These are phyloP conservation scores for Teratosphaeriaceae sp. DNA, from an alignment of 2,329 filamentous ascomycete genomes.

Conservation along the genomic window DNA sequence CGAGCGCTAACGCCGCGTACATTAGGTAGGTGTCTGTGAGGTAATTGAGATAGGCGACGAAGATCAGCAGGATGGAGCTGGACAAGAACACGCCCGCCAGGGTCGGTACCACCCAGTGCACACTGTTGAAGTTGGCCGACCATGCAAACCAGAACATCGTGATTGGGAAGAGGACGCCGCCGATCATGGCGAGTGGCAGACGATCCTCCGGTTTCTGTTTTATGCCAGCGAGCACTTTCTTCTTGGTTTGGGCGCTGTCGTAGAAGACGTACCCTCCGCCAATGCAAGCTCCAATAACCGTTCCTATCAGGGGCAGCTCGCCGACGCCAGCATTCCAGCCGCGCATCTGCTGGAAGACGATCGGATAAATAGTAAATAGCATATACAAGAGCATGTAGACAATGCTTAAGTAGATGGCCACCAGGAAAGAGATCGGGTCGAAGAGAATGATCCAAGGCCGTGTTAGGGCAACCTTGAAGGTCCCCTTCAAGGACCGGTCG, in stretches of 20 bases:
- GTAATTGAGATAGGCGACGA: constrained; percentile 50
- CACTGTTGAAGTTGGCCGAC: constrained; percentile 33
- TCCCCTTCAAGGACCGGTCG: constrained; percentile 36
- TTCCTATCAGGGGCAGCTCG: constrained; percentile 33
- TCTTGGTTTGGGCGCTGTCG: constrained; percentile 34
- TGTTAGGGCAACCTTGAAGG: constrained; percentile 49
- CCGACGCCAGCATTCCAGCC: constrained; percentile 33
- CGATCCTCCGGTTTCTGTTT: constrained; percentile 38
- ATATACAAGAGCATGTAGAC: constrained; percentile 51
- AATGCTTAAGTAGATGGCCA: constrained; percentile 48
- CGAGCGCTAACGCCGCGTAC: constrained; percentile 26
- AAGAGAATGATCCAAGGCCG: constrained; percentile 50
- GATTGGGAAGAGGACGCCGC: constrained; percentile 27
- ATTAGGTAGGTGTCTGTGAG: constrained; percentile 46
- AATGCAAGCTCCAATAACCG: constrained; percentile 42
- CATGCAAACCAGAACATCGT: constrained; percentile 32
- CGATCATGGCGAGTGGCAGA: constrained; percentile 26
- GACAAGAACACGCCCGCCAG: constrained; percentile 39
- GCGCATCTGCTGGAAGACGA: constrained; percentile 40
- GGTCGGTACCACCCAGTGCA: constrained; percentile 43
- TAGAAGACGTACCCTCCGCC: constrained; percentile 38
- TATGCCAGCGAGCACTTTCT: constrained; percentile 33
- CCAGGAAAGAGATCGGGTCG: constrained; percentile 47
- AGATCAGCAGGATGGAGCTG: constrained; percentile 38
- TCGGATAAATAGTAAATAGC: constrained; percentile 53